Base-by-base conservation (phyloP, 1,139 yeast genomes). In the Geotrichum bryndzae region DNA sequence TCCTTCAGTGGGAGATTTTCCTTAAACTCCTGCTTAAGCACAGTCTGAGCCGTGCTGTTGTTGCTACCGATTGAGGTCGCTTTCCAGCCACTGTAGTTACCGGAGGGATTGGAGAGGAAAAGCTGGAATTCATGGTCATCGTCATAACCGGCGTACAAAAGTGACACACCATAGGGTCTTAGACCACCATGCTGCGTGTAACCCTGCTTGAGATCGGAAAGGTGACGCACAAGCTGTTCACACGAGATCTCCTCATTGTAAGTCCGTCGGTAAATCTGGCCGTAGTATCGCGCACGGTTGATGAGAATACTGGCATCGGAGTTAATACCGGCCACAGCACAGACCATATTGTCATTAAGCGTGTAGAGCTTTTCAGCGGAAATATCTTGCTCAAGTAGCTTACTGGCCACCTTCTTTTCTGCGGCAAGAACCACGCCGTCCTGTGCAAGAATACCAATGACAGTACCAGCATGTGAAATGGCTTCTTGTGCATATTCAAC, bases 141-240 rank as follows among this genome's bases (percentile, higher is more conserved):
- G 74, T 95, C 99, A 73, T 87, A 88, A 4, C 99, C 99, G 10
- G 98, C 99, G 72, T 90, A 94, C 66, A 95, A 84, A 77, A 95
- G 91, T 65, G 96, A 88, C 55, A 94, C 99, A 69, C 99, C 99
- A 75, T 91, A 95, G 33, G 99, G 99, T 76, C 99, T 86, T 72
- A 94, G 82, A 54, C 99, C 99, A 72, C 99, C 99, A 73, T 90
- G 96, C 76, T 94, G 99, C 15, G 99, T 95, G 76, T 95, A 95
- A 22, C 98, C 97, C 76, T 95, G 99, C 77, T 94, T 95, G 67
- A 90, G 84, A 76, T 95, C 96, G 77, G 98, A 91, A 67, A 95
- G 82, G 67, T 88, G 82, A 73, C 91, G 89, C 67, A 95, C 97
- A 68, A 95, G 83, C 61, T 87, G 81, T 74, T 92, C 98, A 67